Base-by-base conservation (phyloP, 331 rosid genomes). In the Phaseolus coccineus region DNA sequence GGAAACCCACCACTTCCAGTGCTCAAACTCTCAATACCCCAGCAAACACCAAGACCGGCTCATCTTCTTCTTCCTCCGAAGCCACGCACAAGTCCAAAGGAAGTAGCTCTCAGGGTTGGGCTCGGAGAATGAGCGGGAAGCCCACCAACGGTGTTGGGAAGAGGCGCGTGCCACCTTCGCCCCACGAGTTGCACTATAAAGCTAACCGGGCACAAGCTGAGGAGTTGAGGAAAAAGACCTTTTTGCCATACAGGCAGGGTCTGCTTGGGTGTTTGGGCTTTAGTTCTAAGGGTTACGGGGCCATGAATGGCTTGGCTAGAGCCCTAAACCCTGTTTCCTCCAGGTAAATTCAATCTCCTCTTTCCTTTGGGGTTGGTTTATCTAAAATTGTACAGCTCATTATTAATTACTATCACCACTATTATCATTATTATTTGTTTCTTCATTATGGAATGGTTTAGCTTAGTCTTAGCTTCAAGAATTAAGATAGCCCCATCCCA, bases 201-300 rank as follows among this genome's bases (percentile, higher is more conserved):
- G 91, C 94, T 0, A 92, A 91, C 30, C 83, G 98, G 80, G 99
- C 99, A 25, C 98, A 96, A 52, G 89, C 99, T 0, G 97, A 93
- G 85, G 99, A 91, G 83, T 69, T 93, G 89, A 89, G 92, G 86
- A 96, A 78, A 87, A 96, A 96, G 91, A 96, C 99, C 3, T 96
- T 88, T 84, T 78, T 96, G 86, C 99, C 99, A 11, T 96, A 96
- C 70, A 86, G 90, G 75, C 98, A 93, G 80, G 99, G 98, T 22
- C 71, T 96, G 71, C 88, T 96, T 35, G 99, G 99, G 2, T 93
- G 99, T 82, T 86, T 96, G 80, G 99, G 99, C 1, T 96, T 96
- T 82, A 96, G 96, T 77, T 96, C 98, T 0, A 96, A 91, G 80
- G 98, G 99, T 15, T 96, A 96, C 73, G 99, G 98, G 53, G 99